phyloP scores from a whole-genome alignment of 352 stramenopile genomes.

The Phytopythium oedochilum region DNA sequence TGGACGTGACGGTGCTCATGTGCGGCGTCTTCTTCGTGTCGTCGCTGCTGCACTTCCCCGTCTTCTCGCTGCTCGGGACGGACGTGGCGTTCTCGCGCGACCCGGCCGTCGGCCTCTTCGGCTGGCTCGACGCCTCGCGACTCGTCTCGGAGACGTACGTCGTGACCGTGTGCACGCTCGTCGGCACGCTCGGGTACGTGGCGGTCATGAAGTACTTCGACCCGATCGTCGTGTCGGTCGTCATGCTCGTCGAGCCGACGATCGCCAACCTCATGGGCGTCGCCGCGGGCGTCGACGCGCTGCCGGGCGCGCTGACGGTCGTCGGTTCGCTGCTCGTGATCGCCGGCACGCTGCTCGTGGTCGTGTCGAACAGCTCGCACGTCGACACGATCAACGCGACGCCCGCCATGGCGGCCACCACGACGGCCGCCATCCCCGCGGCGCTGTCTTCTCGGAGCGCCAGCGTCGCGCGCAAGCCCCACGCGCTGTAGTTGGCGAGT shows the following conservation, averaged over 20 bases:
- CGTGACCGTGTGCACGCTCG: slow-evolving; percentile 80
- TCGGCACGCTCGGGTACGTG: slow-evolving; percentile 86
- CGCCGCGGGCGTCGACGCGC: slow-evolving; percentile 56
- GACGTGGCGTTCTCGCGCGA: slow-evolving; percentile 71
- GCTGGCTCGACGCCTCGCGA: slow-evolving; percentile 71
- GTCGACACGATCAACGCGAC: slow-evolving; percentile 86
- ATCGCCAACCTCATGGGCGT: slow-evolving; percentile 74
- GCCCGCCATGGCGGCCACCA: slow-evolving; percentile 50
- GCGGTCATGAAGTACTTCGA: slow-evolving; percentile 91
- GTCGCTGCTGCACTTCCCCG: slow-evolving; percentile 54
- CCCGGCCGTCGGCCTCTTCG: slow-evolving; percentile 71
- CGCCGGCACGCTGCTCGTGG: slow-evolving; percentile 60
- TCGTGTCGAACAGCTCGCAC: slow-evolving; percentile 68
- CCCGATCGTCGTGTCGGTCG: slow-evolving; percentile 84
- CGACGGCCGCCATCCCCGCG: slow-evolving; percentile 33
- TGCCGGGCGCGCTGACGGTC: slow-evolving; percentile 74
- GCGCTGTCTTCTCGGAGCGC: slow-evolving; percentile 23
- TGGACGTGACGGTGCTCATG: slow-evolving; percentile 65
- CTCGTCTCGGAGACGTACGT: slow-evolving; percentile 79
- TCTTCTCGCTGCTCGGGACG: slow-evolving; percentile 60
- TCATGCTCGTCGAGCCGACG: slow-evolving; percentile 88
- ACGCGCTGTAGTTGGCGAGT: neutral
- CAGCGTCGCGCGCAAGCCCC: neutral
- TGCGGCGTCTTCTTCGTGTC: slow-evolving; percentile 66
- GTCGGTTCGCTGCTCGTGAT: slow-evolving; percentile 61